phyloP scores from a whole-genome alignment of 2,329 filamentous ascomycete genomes.

The Ampelomyces quisqualis region DNA sequence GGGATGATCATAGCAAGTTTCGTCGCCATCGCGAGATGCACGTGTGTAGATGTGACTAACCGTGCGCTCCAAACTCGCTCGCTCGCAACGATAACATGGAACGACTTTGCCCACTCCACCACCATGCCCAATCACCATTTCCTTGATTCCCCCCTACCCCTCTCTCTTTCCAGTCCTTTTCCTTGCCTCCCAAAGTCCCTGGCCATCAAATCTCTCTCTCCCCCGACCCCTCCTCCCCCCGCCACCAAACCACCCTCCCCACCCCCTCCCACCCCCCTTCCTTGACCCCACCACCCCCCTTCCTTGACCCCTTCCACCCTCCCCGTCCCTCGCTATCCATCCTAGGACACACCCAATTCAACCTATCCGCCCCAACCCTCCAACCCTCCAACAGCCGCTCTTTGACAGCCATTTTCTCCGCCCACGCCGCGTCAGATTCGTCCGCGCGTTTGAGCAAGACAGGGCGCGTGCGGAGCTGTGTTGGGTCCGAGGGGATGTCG shows the following conservation, averaged over 20 bases:
- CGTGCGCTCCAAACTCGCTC: too few species aligned
- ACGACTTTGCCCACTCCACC: background rate
- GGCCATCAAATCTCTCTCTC: background rate
- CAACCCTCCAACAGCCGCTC: conserved; percentile 15
- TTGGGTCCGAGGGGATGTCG: conserved; percentile 10
- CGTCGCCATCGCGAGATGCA: too few species aligned
- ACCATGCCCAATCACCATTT: background rate
- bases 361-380: conserved; percentile 14
- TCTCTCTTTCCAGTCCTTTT: background rate
- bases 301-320: conserved; percentile 1
- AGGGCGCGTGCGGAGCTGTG: conserved; percentile 5
- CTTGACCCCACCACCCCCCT: background rate
- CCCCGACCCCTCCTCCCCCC: conserved; percentile 2
- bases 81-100: background rate
- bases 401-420: conserved; percentile 16
- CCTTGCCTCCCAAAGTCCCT: background rate
- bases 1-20: too few species aligned
- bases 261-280: conserved; percentile 13
- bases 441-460: conserved; percentile 21
- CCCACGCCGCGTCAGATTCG: conserved; percentile 15
- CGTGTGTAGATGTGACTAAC: too few species aligned
- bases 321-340: conserved; percentile 6
- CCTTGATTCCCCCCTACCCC: background rate
- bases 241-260: conserved; percentile 6
- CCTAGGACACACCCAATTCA: conserved; percentile 32